phyloP scores from a whole-genome alignment of 805 yeast genomes.

The Candida bentonensis region DNA sequence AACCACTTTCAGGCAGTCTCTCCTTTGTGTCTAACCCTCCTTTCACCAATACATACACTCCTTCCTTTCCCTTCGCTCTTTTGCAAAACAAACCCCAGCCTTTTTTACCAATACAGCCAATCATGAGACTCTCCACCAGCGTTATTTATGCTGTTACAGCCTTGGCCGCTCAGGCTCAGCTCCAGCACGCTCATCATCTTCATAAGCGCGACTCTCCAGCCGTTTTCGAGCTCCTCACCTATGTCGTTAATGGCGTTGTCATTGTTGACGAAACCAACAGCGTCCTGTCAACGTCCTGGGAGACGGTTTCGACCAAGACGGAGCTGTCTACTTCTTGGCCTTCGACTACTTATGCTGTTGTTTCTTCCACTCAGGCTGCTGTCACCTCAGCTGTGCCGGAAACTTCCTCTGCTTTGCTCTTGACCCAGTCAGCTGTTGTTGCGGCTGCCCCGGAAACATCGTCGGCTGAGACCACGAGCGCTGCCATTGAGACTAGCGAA shows the following conservation, averaged over 20 bases:
- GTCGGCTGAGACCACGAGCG: slow-evolving; percentile 1
- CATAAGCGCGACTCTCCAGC: background rate
- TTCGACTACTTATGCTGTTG: background rate
- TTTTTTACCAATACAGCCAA: too few species aligned
- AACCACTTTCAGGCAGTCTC: too few species aligned
- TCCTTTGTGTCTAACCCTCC: too few species aligned
- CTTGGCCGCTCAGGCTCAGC: background rate
- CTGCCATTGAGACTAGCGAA: slow-evolving; percentile 4
- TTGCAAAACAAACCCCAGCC: too few species aligned
- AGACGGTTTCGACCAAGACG: background rate
- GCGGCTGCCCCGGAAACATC: slow-evolving; percentile 6
- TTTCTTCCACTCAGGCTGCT: slow-evolving; percentile 2
- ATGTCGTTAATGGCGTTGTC: slow-evolving; percentile 9
- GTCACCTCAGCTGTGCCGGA: slow-evolving; percentile 3
- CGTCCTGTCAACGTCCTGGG: slow-evolving; percentile 12
- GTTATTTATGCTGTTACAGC: too few species aligned
- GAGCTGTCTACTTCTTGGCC: slow-evolving; percentile 3
- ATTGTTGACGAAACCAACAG: slow-evolving; percentile 11
- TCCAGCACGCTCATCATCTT: background rate
- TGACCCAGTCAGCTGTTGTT: background rate
- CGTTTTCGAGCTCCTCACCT: background rate
- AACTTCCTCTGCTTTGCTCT: background rate
- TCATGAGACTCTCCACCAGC: too few species aligned
- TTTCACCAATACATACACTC: too few species aligned
- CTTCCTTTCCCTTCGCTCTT: too few species aligned